Evolutionary conservation across 179 eudicot species (phyloP).

Genomic region (Pouteria campechiana): DNA sequence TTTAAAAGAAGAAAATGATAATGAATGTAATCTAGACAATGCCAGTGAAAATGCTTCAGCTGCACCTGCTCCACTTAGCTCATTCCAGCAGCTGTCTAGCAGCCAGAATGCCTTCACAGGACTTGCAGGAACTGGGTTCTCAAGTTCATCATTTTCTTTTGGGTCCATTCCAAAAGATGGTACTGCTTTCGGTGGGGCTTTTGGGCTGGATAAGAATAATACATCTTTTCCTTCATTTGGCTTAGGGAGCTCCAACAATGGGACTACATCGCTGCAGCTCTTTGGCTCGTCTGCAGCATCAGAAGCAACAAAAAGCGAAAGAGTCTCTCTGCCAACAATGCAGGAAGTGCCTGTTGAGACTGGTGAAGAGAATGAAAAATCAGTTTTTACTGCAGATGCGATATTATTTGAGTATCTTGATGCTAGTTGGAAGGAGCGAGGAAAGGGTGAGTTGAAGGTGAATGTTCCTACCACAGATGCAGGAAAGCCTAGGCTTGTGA

Average conservation of each 20-base stretch:
- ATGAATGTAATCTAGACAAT: slow-evolving; percentile 7
- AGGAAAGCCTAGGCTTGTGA: slow-evolving; percentile 62
- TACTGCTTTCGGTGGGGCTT: slow-evolving; percentile 27
- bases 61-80: slow-evolving; percentile 39
- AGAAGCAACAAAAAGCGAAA: slow-evolving; percentile 35
- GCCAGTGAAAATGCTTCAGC: slow-evolving; percentile 3
- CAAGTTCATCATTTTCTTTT: slow-evolving; percentile 63
- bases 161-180: slow-evolving; percentile 47
- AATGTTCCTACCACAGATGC: slow-evolving; percentile 39
- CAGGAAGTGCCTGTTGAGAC: slow-evolving; percentile 73
- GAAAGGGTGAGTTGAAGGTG: slow-evolving; percentile 85
- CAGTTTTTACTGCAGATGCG: slow-evolving; percentile 72
- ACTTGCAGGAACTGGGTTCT: slow-evolving; percentile 76
- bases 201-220: slow-evolving; percentile 18
- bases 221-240: slow-evolving; percentile 26
- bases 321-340: slow-evolving; percentile 34
- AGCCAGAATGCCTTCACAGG: slow-evolving; percentile 92
- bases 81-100: slow-evolving; percentile 84
- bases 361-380: slow-evolving; percentile 86
- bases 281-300: slow-evolving; percentile 44
- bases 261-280: slow-evolving; percentile 40
- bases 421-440: slow-evolving; percentile 92
- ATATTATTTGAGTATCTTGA: slow-evolving; percentile 64
- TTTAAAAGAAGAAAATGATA: slow-evolving; percentile 19
- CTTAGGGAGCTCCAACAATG: slow-evolving; percentile 39